phyloP scores from a whole-genome alignment of 2,329 filamentous ascomycete genomes.

The Zasmidium citrigriseum region DNA sequence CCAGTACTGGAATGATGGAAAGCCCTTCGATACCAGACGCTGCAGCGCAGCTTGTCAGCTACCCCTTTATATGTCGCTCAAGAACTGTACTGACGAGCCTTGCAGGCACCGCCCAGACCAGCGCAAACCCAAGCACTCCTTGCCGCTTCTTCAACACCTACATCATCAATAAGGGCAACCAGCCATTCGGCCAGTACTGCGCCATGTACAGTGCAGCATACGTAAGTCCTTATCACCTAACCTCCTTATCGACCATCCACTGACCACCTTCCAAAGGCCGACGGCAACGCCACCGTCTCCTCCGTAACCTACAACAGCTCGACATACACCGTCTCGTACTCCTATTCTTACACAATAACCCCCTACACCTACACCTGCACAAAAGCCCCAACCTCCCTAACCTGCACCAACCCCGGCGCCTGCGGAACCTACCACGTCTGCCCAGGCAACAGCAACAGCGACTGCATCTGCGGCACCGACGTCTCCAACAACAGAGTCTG shows the following conservation, averaged over 20 bases:
- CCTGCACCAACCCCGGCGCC: constrained; percentile 1
- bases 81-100: background rate
- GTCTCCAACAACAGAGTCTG: background rate
- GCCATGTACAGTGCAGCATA: constrained; percentile 24
- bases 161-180: constrained; percentile 19
- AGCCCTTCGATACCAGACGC: constrained; percentile 32
- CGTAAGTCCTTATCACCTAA: constrained; percentile 1
- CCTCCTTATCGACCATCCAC: no score
- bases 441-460: background rate
- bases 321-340: constrained; percentile 8
- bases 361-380: constrained; percentile 5
- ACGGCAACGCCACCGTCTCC: constrained; percentile 3
- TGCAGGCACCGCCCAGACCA: constrained; percentile 6
- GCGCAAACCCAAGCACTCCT: constrained; percentile 1
- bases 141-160: constrained; percentile 26
- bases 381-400: background rate
- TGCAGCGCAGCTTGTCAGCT: constrained; percentile 21
- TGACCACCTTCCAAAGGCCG: background rate
- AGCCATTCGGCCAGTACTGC: constrained; percentile 21
- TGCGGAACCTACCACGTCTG: constrained; percentile 4
- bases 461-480: constrained; percentile 8
- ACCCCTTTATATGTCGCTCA: background rate
- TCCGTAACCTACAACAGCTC: constrained; percentile 8
- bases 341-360: constrained; percentile 8
- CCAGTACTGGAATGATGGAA: constrained; percentile 29